Percentiles rank a stretch among this genome's conserved stretches.
Evolutionary conservation across 345 rosid species (phyloP).

Genomic region (Dipteronia sinensis): DNA sequence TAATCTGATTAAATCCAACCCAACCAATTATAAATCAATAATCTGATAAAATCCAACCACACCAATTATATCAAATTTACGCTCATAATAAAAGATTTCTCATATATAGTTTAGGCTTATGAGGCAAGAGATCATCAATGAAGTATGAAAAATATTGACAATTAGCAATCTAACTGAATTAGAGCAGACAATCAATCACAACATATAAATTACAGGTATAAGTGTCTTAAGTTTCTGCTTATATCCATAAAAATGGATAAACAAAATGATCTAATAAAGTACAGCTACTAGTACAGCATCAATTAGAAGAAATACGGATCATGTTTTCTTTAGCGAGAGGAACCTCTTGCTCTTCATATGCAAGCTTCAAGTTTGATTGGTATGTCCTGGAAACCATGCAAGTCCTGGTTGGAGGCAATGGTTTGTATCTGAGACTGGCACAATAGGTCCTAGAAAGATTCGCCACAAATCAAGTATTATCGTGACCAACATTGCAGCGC

Average conservation of each 20-base stretch:
- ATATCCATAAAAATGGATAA: background rate
- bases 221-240: background rate
- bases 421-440: conserved; percentile 51
- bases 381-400: conserved; percentile 72
- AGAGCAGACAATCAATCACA: background rate
- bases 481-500: conserved; percentile 96
- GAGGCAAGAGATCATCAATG: no score
- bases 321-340: background rate
- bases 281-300: conserved; percentile 10
- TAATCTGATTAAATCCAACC: no score
- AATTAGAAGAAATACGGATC: background rate
- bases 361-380: conserved; percentile 25
- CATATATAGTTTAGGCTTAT: background rate
- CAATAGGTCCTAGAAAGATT: conserved; percentile 87
- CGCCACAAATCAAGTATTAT: conserved; percentile 97
- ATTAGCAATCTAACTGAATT: background rate
- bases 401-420: conserved; percentile 75
- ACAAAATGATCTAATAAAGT: background rate
- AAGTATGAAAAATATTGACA: background rate
- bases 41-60: no score
- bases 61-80: background rate
- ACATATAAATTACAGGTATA: background rate
- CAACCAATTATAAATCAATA: no score
- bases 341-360: background rate
- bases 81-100: background rate